Evolutionary conservation across 2,329 filamentous ascomycete species (phyloP).

Genomic region (Exophiala dermatitidis): DNA sequence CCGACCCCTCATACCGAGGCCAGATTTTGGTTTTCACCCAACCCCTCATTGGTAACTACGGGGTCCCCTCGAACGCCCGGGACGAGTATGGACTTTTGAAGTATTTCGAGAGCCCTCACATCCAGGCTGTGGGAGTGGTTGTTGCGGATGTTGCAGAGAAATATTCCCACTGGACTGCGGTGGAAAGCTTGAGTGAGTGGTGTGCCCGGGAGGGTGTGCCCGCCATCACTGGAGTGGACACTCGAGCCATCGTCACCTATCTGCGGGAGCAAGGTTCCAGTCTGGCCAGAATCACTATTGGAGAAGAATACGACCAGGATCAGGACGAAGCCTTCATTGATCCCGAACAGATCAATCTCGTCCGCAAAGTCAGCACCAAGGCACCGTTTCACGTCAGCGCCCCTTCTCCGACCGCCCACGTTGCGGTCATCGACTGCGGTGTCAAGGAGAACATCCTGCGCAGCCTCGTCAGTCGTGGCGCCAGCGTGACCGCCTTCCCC

Average conservation of each 20-base stretch:
- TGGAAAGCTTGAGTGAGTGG: constrained; percentile 88
- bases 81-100: constrained; percentile 87
- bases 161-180: constrained; percentile 98
- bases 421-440: constrained; percentile 94
- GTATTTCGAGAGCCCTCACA: constrained; percentile 97
- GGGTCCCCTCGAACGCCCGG: constrained; percentile 76
- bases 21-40: constrained; percentile 99
- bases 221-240: constrained; percentile 94
- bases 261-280: constrained; percentile 96
- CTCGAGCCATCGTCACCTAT: constrained; percentile 89
- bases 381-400: constrained; percentile 92
- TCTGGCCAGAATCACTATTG: constrained; percentile 85
- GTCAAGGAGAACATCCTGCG: constrained; percentile 99
- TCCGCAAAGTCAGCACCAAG: constrained; percentile 95
- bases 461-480: constrained; percentile 82
- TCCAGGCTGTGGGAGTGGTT: constrained; percentile 92
- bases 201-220: constrained; percentile 93
- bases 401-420: constrained; percentile 72
- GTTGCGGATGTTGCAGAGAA: constrained; percentile 88
- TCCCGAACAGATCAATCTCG: constrained; percentile 92
- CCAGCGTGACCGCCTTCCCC: constrained; percentile 88
- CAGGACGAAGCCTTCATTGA: constrained; percentile 95
- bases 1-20: constrained; percentile 60
- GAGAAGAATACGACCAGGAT: constrained; percentile 96
- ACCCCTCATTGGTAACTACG: constrained; percentile 96